Base-by-base conservation (phyloP, 2,329 filamentous ascomycete species). In the Gnomoniopsis smithogilvyi region DNA sequence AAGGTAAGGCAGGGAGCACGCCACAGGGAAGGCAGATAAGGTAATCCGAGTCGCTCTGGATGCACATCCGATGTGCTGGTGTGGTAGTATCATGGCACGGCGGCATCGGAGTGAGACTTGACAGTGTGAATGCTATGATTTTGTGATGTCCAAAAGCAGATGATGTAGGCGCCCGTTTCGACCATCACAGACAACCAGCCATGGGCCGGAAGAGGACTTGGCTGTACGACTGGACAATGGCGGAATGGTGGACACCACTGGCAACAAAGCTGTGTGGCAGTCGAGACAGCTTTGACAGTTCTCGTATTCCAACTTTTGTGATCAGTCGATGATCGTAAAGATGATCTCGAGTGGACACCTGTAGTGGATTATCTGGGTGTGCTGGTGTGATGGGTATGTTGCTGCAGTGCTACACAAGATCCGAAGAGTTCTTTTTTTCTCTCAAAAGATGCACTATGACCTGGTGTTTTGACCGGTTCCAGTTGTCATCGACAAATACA, bases 21-120 rank as follows among this genome's bases (percentile, higher is more conserved):
- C 51, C 51, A 51, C 55, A 41, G 38, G 11, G 19, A 30, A 47
- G 50, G 38, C 55, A 51, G 59, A 60, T 60, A 56, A 60, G 58
- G 49, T 30, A 45, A 36, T 26, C 26, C 30, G 43, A n/a, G 26
- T n/a, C n/a, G 12, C 12, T 41, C 3, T 41, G 12, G 6, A n/a
- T 26, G 8, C 3, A 3, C 41, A n/a, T 3, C 15, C 8, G 19
- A 45, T 19, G 15, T 15, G 11, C 22, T 33, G 47, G 22, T n/a
- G 46, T 49, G 22, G 22, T 49, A 15, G 38, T n/a, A 41, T 15
- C 38, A 15, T 19, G 4, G 15, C 17, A 3, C 19, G 17, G 41
- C 19, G 41, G 19, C 19, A 45, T 45, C 41, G 19, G 17, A 45
- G 36, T 38, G 36, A 38, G 11, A 19, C 24, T 33, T 49, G 15